phyloP scores from a whole-genome alignment of 352 stramenopile genomes.

The Phytopythium vexans region DNA sequence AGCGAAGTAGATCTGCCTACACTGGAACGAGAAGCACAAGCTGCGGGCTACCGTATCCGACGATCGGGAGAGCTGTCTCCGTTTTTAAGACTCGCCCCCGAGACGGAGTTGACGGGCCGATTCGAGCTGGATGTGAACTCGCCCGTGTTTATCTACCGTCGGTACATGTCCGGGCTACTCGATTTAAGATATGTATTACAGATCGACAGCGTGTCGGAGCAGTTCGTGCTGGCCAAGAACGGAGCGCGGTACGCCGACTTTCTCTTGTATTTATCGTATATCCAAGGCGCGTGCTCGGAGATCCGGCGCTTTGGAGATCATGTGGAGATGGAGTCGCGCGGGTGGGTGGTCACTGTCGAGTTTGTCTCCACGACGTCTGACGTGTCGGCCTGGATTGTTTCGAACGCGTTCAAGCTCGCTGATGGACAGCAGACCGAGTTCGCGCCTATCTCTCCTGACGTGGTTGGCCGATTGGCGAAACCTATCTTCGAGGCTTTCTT shows the following conservation, averaged over 20 bases:
- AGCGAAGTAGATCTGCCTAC: constrained; percentile 42
- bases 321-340: constrained; percentile 71
- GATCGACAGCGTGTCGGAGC: constrained; percentile 92
- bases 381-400: constrained; percentile 75
- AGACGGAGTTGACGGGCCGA: constrained; percentile 56
- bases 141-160: constrained; percentile 90
- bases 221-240: constrained; percentile 82
- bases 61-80: constrained; percentile 31
- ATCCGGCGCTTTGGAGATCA: constrained; percentile 61
- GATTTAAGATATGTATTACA: constrained; percentile 98
- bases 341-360: constrained; percentile 81
- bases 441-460: constrained; percentile 10
- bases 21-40: constrained; percentile 40
- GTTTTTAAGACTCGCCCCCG: constrained; percentile 49
- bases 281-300: constrained; percentile 74
- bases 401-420: constrained; percentile 64
- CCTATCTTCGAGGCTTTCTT: constrained; percentile 75
- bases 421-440: neutral
- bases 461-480: constrained; percentile 55
- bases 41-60: constrained; percentile 33
- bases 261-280: constrained; percentile 70
- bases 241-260: constrained; percentile 54
- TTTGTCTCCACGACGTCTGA: constrained; percentile 83
- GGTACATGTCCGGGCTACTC: constrained; percentile 95
- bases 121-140: constrained; percentile 83